Base-by-base conservation (phyloP, 352 stramenopile genomes). In the Globisporangium orthogonon region DNA sequence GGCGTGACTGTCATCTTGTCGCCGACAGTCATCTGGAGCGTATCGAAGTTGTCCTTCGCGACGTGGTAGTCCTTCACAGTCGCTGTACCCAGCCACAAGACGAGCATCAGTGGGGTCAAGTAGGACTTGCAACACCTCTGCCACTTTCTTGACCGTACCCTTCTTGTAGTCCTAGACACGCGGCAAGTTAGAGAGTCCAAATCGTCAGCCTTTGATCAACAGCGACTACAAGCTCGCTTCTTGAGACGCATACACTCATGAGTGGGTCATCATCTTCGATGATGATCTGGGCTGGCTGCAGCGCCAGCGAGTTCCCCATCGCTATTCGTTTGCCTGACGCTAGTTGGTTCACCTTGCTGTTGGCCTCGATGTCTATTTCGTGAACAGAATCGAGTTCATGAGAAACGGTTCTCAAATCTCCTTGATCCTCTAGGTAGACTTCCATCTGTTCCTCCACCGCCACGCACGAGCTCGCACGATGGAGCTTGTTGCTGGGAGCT, bases 1-100 rank as follows among this genome's bases (percentile, higher is more conserved):
- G 69, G 62, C 6, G 69, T 87, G 65, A 91, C 60, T 0, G 78
- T 83, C 81, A 88, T 91, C 58, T 88, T 86, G 70, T 91, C 81
- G 2, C 78, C 81, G 15, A 87, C 61, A 1, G 75, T 77, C 9
- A 66, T 70, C 55, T 89, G 78, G 2, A 91, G 69, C 35, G 63
- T 59, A 46, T 87, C 68, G 40, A 87, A 91, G 50, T 85, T 86
- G 15, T 78, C 69, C 39, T 86, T 84, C 4, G 78, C 74, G 7
- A 65, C 58, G 23, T 61, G 18, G 50, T 83, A 87, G 43, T 87
- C 76, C 1, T 68, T 61, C 14, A 76, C 61, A 0, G 68, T 65
- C 4, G 63, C 74, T 81, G 18, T 28, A 33, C 3, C 7, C 13
- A 50, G 13, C 33, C 39, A 3, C 37, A 41, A 13, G 2, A 11